Conservation (phyloP, 345 rosid genomes). For the Eucalyptus paniculata region DNA sequence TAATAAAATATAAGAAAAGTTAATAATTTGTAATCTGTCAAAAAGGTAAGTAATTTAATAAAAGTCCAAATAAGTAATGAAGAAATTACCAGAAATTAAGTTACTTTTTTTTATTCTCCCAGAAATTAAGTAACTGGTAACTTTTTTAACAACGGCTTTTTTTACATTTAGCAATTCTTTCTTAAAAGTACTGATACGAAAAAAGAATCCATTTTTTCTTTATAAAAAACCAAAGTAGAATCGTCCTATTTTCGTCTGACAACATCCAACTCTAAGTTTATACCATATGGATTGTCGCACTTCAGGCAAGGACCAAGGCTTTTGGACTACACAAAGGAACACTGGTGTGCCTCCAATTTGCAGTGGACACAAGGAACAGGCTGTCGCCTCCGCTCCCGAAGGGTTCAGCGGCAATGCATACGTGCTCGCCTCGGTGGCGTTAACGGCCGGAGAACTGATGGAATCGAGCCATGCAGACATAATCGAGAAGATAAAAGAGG, state of each 20-base stretch:
- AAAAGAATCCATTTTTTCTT: neutral
- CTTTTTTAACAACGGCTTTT: neutral
- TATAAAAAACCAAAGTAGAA: neutral
- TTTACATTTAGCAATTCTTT: neutral
- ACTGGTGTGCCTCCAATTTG: slow-evolving; percentile 59
- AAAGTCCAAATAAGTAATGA: neutral
- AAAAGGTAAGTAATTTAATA: neutral
- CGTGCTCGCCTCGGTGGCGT: slow-evolving; percentile 41
- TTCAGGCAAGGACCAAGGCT: slow-evolving; percentile 51
- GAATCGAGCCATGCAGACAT: slow-evolving; percentile 13
- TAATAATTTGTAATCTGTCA: neutral
- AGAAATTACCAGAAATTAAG: neutral
- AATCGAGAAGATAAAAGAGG: slow-evolving; percentile 34
- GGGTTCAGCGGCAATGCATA: slow-evolving; percentile 53
- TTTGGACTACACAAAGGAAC: slow-evolving; percentile 24
- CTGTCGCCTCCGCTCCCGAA: slow-evolving; percentile 27
- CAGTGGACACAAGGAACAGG: slow-evolving; percentile 47
- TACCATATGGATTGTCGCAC: neutral
- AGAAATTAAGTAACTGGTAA: neutral
- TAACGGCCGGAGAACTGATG: slow-evolving; percentile 38
- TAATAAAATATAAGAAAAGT: neutral
- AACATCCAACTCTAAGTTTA: neutral
- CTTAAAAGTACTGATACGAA: neutral
- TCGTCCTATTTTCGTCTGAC: neutral
- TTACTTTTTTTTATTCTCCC: no score